Evolutionary conservation across 495 filamentous ascomycete species (phyloP), one percentile per base, ranked within the genome.

Genomic region (Opeltia flavorubescens): DNA sequence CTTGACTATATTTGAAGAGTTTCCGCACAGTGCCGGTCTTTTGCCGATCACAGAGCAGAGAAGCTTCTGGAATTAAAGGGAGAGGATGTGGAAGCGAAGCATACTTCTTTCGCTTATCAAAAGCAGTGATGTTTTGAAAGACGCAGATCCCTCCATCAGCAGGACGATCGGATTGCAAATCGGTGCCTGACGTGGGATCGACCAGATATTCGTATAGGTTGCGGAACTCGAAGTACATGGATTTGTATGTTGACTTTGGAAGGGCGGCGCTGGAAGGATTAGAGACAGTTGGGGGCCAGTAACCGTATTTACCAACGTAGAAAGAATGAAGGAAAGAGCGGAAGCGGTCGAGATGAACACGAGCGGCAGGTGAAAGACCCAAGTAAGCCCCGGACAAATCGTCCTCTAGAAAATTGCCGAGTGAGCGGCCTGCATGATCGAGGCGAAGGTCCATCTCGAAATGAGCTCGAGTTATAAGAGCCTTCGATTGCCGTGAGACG

Each of bases 361-460:
- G 61, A 18, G 68, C 69, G 5, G 64, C 69, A 4, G 67, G 50
- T n/a, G 68, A 56, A 8, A 82, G 61, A 3, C 71, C 74, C 15
- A 81, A 61, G 39, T 77, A 61, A 4, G 71, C 52, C 25, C 74
- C 63, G 3, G 71, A 73, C 4, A 82, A 55, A 39, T 82, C 80
- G 35, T 76, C 66, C 36, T 76, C 73, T 18, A 84, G 67, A 55
- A 84, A 83, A 34, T 61, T 68, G 12, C 62, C 61, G 17, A 84
- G 55, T 46, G 68, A 70, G 28, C 48, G 49, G 7, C 66, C 61
- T 15, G 69, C 72, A 12, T 63, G 58, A 26, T 64, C 65, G 3
- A 83, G 58, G 48, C 72, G 69, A 15, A 71, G 50, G 51, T 80
- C 71, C 78, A 84, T 80, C 50, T 83, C 79, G 27, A 71, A 51